phyloP scores from a whole-genome alignment of 2,329 filamentous ascomycete genomes.

The Sporothrix luriei region DNA sequence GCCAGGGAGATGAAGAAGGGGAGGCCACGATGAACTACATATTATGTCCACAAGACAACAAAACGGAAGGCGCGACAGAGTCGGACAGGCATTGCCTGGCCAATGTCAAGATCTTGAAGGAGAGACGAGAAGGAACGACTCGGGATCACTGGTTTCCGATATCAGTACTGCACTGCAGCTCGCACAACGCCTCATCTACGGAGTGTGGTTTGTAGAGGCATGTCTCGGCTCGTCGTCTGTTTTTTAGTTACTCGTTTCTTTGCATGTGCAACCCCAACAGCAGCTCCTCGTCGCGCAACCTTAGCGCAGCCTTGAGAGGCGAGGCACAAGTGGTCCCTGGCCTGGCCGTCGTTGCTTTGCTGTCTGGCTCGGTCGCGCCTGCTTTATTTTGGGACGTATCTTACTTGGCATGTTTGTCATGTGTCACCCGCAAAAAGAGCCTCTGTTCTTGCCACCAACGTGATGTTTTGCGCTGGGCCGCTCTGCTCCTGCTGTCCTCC shows the following conservation, averaged over 20 bases:
- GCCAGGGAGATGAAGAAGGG: conserved; percentile 21
- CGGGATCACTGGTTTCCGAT: not conserved
- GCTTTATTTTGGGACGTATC: not conserved
- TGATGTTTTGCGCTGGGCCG: not conserved
- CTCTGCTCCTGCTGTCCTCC: not conserved
- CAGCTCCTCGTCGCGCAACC: not conserved
- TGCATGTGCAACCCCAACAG: not conserved
- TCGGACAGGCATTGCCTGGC: not conserved
- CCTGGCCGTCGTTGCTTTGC: not conserved
- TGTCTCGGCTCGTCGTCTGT: conserved; percentile 1
- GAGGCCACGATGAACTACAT: not conserved
- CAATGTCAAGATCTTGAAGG: not conserved
- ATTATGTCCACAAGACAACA: not conserved
- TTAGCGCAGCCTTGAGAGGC: conserved; percentile 1
- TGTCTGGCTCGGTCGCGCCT: not conserved
- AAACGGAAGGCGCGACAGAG: conserved; percentile 13
- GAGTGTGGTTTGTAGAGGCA: not conserved
- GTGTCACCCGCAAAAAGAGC: not conserved
- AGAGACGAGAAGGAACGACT: conserved; percentile 2
- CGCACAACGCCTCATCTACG: not conserved
- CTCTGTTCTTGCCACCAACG: conserved; percentile 1
- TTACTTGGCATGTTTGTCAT: no score
- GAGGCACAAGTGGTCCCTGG: not conserved
- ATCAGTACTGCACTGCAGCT: not conserved
- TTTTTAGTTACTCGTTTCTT: not conserved